A percentile compares a stretch with the other conserved stretches of the same genome.
Conservation (phyloP, 116 monocot species). For the Posidonia oceanica region DNA sequence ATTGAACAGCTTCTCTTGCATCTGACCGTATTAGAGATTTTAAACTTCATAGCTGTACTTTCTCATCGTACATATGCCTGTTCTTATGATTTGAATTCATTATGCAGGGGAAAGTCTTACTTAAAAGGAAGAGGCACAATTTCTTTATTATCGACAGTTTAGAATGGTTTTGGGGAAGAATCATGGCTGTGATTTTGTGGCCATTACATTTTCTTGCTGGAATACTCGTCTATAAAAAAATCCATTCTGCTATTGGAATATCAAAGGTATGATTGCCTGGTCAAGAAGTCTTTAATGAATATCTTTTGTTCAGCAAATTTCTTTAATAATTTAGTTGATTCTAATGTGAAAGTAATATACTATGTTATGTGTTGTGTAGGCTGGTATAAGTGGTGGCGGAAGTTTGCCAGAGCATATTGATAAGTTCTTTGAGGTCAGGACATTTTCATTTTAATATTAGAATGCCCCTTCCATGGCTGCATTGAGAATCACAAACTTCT, state of each 20-base stretch:
- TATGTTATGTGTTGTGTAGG: conserved; percentile 24
- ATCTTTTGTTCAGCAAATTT: no score
- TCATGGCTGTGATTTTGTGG: conserved; percentile 51
- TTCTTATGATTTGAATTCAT: neutral
- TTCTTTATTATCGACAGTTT: conserved; percentile 19
- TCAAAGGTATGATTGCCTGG: conserved; percentile 38
- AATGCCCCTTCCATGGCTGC: neutral
- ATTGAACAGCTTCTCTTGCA: no score
- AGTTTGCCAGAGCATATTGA: conserved; percentile 70
- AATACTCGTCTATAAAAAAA: conserved; percentile 64
- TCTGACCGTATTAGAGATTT: neutral
- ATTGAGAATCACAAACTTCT: neutral
- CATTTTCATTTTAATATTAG: neutral
- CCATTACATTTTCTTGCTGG: conserved; percentile 60
- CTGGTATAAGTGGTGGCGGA: conserved; percentile 93
- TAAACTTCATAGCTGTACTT: conserved; percentile 11
- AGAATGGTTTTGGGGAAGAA: conserved; percentile 51
- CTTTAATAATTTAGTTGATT: no score
- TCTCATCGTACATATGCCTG: conserved; percentile 2
- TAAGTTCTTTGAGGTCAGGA: conserved; percentile 81
- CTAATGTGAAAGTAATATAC: no score
- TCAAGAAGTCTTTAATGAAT: no score
- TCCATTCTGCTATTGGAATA: conserved; percentile 70
- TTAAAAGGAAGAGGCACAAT: conserved; percentile 20
- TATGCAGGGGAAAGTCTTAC: conserved; percentile 60